Percentiles rank a stretch among this genome's conserved stretches.
Evolutionary conservation across 306 rosid genomes (phyloP).

Genomic region (Hylodesmum podocarpum): DNA sequence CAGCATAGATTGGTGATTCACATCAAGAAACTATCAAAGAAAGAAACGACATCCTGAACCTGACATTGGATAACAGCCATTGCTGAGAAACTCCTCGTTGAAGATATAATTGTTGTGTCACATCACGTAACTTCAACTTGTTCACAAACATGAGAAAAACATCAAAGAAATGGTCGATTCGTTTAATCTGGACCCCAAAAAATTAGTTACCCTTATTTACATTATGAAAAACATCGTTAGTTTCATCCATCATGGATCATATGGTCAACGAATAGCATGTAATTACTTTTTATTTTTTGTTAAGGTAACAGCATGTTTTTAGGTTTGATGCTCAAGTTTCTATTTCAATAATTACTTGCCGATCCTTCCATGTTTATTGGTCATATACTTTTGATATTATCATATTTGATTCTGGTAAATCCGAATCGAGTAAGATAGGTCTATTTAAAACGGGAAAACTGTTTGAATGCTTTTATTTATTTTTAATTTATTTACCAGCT

Average conservation of each 20-base stretch:
- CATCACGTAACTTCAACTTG: neutral
- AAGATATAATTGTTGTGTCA: constrained; percentile 2
- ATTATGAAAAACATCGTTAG: neutral
- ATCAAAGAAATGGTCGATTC: neutral
- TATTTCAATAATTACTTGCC: neutral
- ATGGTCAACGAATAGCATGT: no score
- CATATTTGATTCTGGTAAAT: no score
- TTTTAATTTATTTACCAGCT: no score
- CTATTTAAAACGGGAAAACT: no score
- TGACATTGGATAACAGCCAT: neutral
- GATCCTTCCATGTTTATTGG: no score
- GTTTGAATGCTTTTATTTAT: no score
- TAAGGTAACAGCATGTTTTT: neutral
- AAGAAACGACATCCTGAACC: neutral
- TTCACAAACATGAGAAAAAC: neutral
- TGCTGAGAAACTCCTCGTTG: neutral
- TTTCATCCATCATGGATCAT: neutral
- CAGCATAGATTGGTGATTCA: neutral
- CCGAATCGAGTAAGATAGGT: no score
- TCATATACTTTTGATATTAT: no score
- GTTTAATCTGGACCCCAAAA: neutral
- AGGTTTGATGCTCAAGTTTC: neutral
- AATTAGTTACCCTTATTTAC: neutral
- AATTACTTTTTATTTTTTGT: no score
- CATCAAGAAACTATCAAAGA: neutral